A percentile compares a stretch with the other conserved stretches of the same genome.
Conservation (phyloP, 176 grass and related monocot genomes). For the Aegilops longissima region DNA sequence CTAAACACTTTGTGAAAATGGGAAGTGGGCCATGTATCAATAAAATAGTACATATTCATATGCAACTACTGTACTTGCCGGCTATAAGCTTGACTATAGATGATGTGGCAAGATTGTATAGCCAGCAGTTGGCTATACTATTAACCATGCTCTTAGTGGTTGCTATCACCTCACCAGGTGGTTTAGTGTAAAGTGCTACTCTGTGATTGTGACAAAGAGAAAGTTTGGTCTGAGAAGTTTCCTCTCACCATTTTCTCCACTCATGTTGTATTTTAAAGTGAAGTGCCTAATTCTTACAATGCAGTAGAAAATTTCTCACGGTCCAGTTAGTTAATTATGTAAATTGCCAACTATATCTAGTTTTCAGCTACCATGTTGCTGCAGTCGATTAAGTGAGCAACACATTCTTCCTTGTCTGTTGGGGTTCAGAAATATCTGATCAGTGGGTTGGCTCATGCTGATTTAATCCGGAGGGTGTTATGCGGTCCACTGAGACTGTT, state of each 20-base stretch:
- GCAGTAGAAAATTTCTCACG: not conserved
- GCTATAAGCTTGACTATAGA: too few species aligned
- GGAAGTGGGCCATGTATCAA: too few species aligned
- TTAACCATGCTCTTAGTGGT: not conserved
- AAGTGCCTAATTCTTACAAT: not conserved
- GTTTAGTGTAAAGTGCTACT: not conserved
- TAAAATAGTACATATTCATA: too few species aligned
- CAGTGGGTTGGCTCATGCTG: not conserved
- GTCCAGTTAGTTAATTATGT: not conserved
- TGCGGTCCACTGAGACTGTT: not conserved
- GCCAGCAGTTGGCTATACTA: too few species aligned
- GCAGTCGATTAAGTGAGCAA: not conserved
- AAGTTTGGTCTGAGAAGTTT: not conserved
- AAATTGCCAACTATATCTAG: not conserved
- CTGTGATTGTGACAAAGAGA: too few species aligned
- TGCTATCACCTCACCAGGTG: constrained; percentile 5
- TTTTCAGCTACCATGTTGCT: not conserved
- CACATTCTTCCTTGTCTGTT: not conserved
- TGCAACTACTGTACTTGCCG: too few species aligned
- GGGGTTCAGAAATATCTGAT: not conserved
- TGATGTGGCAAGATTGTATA: too few species aligned
- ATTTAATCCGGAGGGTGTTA: constrained; percentile 3
- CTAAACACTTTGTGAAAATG: too few species aligned
- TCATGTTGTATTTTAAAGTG: not conserved
- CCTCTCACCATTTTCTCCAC: not conserved